Base-by-base conservation (phyloP, 306 rosid species). In the Prunus fruticosa region DNA sequence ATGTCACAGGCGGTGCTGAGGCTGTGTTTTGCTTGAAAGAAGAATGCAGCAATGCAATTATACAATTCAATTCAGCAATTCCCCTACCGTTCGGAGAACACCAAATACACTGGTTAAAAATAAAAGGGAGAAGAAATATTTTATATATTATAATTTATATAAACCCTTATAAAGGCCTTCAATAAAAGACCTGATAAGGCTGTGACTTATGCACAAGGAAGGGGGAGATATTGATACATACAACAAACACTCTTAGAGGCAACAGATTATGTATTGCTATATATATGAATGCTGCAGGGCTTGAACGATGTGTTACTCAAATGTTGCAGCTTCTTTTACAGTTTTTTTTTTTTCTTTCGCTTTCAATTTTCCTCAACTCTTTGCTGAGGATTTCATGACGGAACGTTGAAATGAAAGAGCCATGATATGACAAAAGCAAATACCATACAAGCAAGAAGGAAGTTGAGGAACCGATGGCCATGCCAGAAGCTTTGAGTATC, bases 371-470 rank as follows among this genome's bases (percentile, higher is more conserved):
- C 69, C 70, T 71, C 32, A 32, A 20, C 64, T 49, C 32, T 54
- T 62, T n/a, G 56, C 46, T 49, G 66, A 57, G 70, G 15, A 63
- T 46, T 27, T 75, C 67, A 81, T 0, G 93, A 89, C 15, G 89
- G 88, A 76, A 95, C 85, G 23, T 95, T 91, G 71, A 95, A 90
- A 78, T 89, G 99, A 64, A 95, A 95, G 77, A 91, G 89, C 99
- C 99, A 95, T 20, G 99, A 95, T 83, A 95, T 86, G 72, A 95
- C 97, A 71, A 95, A 95, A 47, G 97, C 97, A 66, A 92, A 88
- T 69, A 95, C 97, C 92, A 92, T 95, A 80, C 97, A 92, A 56
- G 97, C 97, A 27, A 95, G 97, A 20, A 95, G 84, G 71, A 92
- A 95, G 78, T 95, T 95, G 81, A 95, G 85, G 87, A 95, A 91